Conservation (phyloP, 192 early-diverging fungal species). For the Backusella parvicylindrica region DNA sequence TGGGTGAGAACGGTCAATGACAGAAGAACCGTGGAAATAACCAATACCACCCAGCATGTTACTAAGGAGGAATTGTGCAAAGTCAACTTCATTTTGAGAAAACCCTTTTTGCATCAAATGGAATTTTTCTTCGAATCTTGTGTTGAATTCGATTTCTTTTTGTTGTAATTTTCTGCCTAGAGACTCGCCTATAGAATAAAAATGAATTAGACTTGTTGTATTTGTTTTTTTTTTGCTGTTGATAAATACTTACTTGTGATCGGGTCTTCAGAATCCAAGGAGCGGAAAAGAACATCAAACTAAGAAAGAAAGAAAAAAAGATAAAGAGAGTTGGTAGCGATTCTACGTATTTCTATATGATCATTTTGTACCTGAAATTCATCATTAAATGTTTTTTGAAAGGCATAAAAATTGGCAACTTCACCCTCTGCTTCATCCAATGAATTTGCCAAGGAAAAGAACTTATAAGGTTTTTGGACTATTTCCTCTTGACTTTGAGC, state of each 20-base stretch:
- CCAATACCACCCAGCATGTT: constrained; percentile 91
- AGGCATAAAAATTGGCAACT: constrained; percentile 50
- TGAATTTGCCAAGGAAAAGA: constrained; percentile 29
- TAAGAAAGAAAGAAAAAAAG: constrained; percentile 2
- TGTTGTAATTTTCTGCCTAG: not conserved
- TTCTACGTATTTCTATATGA: too few species aligned
- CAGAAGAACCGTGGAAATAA: constrained; percentile 74
- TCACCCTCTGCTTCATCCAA: constrained; percentile 26
- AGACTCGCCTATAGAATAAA: constrained; percentile 1
- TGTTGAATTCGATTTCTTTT: constrained; percentile 50
- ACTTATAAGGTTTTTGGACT: constrained; percentile 7
- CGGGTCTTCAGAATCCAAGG: constrained; percentile 25
- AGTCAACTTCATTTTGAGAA: constrained; percentile 53
- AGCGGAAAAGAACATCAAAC: constrained; percentile 57
- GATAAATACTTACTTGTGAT: constrained; percentile 9
- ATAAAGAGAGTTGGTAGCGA: not conserved
- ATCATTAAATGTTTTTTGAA: constrained; percentile 60
- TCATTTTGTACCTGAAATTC: constrained; percentile 59
- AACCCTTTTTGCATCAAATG: constrained; percentile 64
- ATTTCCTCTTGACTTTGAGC: constrained; percentile 13
- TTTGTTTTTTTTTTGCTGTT: too few species aligned
- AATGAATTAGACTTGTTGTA: not conserved
- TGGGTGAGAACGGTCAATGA: constrained; percentile 66
- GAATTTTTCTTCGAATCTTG: constrained; percentile 73
- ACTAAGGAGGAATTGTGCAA: constrained; percentile 73